Evolutionary conservation across 2,329 filamentous ascomycete genomes (phyloP).

Genomic region (Microdochium bolleyi): DNA sequence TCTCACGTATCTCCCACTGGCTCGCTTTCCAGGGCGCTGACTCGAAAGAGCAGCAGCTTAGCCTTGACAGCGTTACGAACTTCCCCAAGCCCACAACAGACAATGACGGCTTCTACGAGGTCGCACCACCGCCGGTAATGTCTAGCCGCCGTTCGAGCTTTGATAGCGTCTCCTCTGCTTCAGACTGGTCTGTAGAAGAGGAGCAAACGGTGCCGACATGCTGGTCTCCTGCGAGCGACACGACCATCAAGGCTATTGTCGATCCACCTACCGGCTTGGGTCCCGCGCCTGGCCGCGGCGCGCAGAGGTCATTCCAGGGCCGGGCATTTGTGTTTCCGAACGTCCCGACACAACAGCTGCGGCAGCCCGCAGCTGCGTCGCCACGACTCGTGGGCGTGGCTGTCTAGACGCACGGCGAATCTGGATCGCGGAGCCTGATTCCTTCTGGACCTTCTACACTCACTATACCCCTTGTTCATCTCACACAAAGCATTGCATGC

Average conservation of each 20-base stretch:
- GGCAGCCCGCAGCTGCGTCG: background rate
- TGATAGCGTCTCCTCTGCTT: slow-evolving; percentile 37
- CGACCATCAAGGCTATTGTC: slow-evolving; percentile 30
- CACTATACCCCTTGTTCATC: no score
- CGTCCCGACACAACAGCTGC: background rate
- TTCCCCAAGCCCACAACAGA: slow-evolving; percentile 41
- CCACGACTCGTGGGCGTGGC: no score
- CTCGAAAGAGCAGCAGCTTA: slow-evolving; percentile 28
- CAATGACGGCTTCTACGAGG: slow-evolving; percentile 52
- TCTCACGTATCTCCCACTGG: slow-evolving; percentile 54
- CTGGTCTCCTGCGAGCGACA: slow-evolving; percentile 39
- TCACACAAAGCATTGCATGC: no score
- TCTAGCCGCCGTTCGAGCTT: slow-evolving; percentile 28
- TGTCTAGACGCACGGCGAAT: no score
- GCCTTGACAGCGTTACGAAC: slow-evolving; percentile 46
- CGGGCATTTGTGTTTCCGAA: background rate
- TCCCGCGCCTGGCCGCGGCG: background rate
- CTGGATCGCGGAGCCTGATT: no score
- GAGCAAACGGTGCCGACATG: slow-evolving; percentile 37
- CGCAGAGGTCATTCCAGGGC: background rate
- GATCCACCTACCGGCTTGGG: slow-evolving; percentile 14
- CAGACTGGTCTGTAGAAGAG: slow-evolving; percentile 36
- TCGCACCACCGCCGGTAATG: slow-evolving; percentile 23
- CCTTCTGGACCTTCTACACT: no score
- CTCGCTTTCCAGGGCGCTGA: slow-evolving; percentile 35